These are phyloP conservation scores for Pyrrhoderma noxium DNA, from an alignment of 1,284 basidiomycete species.

Conservation along the genomic window DNA sequence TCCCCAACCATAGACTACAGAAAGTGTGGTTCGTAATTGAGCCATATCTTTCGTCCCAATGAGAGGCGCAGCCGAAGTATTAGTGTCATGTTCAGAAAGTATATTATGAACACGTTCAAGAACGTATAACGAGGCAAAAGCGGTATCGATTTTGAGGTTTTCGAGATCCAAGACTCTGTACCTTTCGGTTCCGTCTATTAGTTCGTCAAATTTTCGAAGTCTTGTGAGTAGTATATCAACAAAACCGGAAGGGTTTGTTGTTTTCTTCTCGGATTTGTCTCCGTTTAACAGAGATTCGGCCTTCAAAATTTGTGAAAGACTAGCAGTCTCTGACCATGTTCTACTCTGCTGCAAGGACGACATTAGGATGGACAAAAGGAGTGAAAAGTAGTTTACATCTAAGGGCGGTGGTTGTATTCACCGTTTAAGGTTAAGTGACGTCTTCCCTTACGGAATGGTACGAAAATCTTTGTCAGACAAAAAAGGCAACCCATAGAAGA, in stretches of 20 bases:
- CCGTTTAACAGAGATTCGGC: constrained; percentile 12
- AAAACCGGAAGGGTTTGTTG: constrained; percentile 5
- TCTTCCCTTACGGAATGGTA: no score
- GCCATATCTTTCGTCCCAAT: constrained; percentile 62
- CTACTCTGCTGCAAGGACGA: background rate
- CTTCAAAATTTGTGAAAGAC: constrained; percentile 3
- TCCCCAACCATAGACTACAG: constrained; percentile 67
- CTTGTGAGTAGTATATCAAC: constrained; percentile 8
- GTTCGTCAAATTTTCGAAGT: constrained; percentile 9
- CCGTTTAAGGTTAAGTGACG: no score
- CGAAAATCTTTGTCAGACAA: no score
- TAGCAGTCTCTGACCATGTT: constrained; percentile 1
- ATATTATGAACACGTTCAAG: constrained; percentile 45
- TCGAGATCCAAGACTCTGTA: constrained; percentile 1
- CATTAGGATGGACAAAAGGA: background rate
- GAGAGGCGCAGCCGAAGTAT: constrained; percentile 25
- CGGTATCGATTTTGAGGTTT: constrained; percentile 38
- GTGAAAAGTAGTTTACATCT: no score
- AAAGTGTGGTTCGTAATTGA: constrained; percentile 52
- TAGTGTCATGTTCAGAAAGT: constrained; percentile 27
- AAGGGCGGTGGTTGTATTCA: no score
- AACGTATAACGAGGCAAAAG: constrained; percentile 46
- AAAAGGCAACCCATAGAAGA: no score
- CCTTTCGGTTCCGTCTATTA: background rate
- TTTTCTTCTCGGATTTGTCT: constrained; percentile 1